Base-by-base conservation (phyloP, 805 yeast genomes). In the Candida insectalens region DNA sequence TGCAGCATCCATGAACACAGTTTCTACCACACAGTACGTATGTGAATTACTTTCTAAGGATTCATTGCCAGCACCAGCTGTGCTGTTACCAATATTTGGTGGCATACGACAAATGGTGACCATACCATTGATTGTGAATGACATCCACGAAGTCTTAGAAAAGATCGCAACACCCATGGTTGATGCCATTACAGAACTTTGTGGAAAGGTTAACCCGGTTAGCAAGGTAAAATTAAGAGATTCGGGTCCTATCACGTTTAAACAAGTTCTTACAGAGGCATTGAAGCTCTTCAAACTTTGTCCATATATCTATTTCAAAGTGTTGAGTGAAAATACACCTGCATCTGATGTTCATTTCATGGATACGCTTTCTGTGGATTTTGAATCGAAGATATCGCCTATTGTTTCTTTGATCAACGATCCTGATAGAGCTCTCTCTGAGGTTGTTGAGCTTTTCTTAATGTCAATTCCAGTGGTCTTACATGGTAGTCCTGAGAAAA, bases 331-430 rank as follows among this genome's bases (percentile, higher is more conserved):
- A 7, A 21, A 7, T 21, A 8, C 23, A n/a, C n/a, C n/a, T n/a
- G n/a, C n/a, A n/a, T n/a, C n/a, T n/a, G n/a, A n/a, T n/a, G n/a
- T n/a, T n/a, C n/a, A n/a, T n/a, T n/a, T n/a, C n/a, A n/a, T n/a
- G n/a, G n/a, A n/a, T 12, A 21, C 10, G 23, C 7, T 21, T 21
- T 12, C 23, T 21, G 12, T 7, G 23, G 7, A 21, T 21, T 21
- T 12, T 8, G 23, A 21, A 21, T 12, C 23, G 23, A 21, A 12
- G 7, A 21, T 12, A 12, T 21, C 23, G 6, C 55, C 74, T 2
- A 43, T 70, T 3, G 51, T 60, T 12, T 50, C 50, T 22, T 57
- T 70, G 1, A 43, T 68, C 12, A 46, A 55, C 19, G 65, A 63
- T 37, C 44, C 55, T 3, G 65, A 62, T 40, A 36, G 38, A 7